These are phyloP conservation scores for Ophiocytium majus DNA, from an alignment of 352 stramenopile genomes.

Conservation along the genomic window DNA sequence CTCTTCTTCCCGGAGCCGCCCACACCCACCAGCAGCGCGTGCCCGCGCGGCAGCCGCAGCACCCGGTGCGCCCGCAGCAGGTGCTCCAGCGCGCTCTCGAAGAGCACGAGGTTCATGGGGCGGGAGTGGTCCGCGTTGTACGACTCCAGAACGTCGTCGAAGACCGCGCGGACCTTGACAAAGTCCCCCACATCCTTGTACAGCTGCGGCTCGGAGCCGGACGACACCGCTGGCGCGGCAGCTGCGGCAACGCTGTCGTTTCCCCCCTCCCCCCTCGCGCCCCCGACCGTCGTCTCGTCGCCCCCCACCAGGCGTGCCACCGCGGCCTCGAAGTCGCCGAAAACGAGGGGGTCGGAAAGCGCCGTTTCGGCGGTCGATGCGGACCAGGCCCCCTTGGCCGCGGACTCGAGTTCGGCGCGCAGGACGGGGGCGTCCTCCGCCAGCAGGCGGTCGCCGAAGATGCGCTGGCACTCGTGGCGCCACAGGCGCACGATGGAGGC, in stretches of 20 bases:
- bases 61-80: constrained; percentile 85
- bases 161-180: constrained; percentile 78
- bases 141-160: constrained; percentile 85
- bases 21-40: constrained; percentile 87
- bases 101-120: constrained; percentile 88
- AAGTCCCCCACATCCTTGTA: constrained; percentile 90
- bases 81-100: constrained; percentile 91
- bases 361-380: constrained; percentile 64
- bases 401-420: constrained; percentile 67
- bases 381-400: constrained; percentile 31
- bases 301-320: constrained; percentile 61
- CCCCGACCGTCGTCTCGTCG: background rate
- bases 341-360: constrained; percentile 76
- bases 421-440: constrained; percentile 76
- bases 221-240: constrained; percentile 61
- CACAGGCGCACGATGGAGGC: constrained; percentile 78
- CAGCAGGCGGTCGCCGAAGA: constrained; percentile 88
- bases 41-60: constrained; percentile 81
- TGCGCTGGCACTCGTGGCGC: constrained; percentile 84
- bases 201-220: constrained; percentile 69
- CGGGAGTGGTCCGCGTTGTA: constrained; percentile 88
- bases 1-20: constrained; percentile 89
- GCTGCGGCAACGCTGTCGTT: too few species aligned
- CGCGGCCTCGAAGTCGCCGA: constrained; percentile 78
- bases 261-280: too few species aligned